Evolutionary conservation across 164 flowering plant genomes (phyloP).

Genomic region (Houttuynia cordata): DNA sequence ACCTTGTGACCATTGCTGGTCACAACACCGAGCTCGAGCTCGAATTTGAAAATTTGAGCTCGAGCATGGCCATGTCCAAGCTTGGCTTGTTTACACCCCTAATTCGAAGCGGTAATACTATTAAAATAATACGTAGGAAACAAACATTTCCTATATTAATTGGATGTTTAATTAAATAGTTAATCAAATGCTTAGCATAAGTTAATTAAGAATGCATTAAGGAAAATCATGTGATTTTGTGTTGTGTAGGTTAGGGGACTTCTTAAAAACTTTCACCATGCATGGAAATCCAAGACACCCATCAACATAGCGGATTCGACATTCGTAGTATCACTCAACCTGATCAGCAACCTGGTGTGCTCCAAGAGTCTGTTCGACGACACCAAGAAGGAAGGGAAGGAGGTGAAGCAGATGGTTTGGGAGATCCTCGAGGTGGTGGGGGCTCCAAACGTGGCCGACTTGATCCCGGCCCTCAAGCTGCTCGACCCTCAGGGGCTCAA

Average conservation of each 20-base stretch:
- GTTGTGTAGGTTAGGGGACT: slow-evolving; percentile 11
- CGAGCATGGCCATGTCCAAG: too few relatives aligned
- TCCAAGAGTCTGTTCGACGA: slow-evolving; percentile 20
- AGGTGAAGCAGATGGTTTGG: slow-evolving; percentile 23
- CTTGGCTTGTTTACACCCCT: too few relatives aligned
- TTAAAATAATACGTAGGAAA: too few relatives aligned
- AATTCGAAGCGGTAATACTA: too few relatives aligned
- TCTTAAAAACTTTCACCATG: slow-evolving; percentile 6
- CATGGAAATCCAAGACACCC: slow-evolving; percentile 7
- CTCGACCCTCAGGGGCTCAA: slow-evolving; percentile 24
- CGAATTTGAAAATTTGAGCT: too few relatives aligned
- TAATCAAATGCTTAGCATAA: too few relatives aligned
- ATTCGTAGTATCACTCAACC: slow-evolving; percentile 18
- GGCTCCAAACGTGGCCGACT: slow-evolving; percentile 21
- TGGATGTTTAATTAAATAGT: too few relatives aligned
- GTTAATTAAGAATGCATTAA: too few relatives aligned
- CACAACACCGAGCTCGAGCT: too few relatives aligned
- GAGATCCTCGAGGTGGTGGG: slow-evolving; percentile 22
- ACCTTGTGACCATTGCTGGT: too few relatives aligned
- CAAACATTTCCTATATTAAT: too few relatives aligned
- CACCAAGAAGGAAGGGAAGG: slow-evolving; percentile 15
- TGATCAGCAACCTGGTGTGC: slow-evolving; percentile 21
- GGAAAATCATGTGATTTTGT: too few relatives aligned
- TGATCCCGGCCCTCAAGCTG: slow-evolving; percentile 17
- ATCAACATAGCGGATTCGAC: slow-evolving; percentile 16